phyloP scores from a whole-genome alignment of 768 basidiomycete genomes.

The Suillus placidus region DNA sequence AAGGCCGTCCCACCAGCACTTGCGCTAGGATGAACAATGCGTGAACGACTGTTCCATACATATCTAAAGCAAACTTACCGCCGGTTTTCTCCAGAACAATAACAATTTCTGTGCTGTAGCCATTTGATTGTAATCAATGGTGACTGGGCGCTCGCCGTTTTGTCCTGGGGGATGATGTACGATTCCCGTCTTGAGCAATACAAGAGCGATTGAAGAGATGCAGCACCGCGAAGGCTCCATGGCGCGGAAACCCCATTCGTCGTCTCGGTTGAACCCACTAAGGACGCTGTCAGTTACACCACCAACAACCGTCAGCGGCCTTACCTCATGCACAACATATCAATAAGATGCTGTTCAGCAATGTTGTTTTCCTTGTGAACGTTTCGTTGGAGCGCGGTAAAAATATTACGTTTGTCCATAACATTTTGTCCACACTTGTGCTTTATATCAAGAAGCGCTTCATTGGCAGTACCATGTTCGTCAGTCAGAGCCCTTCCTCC shows the following conservation, averaged over 20 bases:
- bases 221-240: constrained; percentile 96
- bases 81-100: constrained; percentile 98
- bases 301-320: constrained; percentile 10
- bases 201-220: constrained; percentile 97
- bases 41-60: neutral
- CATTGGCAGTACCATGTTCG: constrained; percentile 79
- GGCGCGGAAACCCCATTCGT: constrained; percentile 97
- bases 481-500: constrained; percentile 65
- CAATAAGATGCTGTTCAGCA: constrained; percentile 98
- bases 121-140: constrained; percentile 92
- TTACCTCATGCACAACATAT: constrained; percentile 99
- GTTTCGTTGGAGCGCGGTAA: constrained; percentile 96
- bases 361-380: constrained; percentile 99
- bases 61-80: constrained; percentile 59
- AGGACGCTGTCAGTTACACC: constrained; percentile 16
- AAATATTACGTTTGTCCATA: constrained; percentile 89
- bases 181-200: constrained; percentile 96
- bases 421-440: constrained; percentile 84
- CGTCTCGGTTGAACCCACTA: constrained; percentile 94
- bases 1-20: constrained; percentile 99
- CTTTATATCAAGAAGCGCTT: constrained; percentile 77
- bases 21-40: constrained; percentile 58
- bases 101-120: constrained; percentile 95
- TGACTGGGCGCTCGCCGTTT: constrained; percentile 69
- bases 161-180: constrained; percentile 59